Evolutionary conservation across 352 stramenopile genomes (phyloP).

Genomic region (Phytophthora sp.): DNA sequence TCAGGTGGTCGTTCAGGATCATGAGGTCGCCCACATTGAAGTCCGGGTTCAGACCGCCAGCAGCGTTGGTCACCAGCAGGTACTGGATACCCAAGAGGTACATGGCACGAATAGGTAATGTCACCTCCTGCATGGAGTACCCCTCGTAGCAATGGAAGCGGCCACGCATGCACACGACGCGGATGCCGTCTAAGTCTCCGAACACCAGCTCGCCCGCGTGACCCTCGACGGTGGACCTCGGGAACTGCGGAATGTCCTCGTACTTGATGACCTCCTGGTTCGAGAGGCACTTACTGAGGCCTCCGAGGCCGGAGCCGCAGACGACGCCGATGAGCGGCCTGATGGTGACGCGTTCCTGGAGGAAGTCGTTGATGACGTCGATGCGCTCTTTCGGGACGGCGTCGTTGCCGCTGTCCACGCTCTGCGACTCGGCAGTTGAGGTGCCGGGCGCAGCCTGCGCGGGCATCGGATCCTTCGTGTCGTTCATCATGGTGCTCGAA

Average conservation of each 20-base stretch:
- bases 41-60: constrained; percentile 91
- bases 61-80: constrained; percentile 96
- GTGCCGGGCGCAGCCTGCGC: background rate
- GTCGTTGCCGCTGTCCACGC: constrained; percentile 22
- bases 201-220: constrained; percentile 95
- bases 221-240: constrained; percentile 91
- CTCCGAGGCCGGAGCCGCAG: constrained; percentile 94
- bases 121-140: constrained; percentile 91
- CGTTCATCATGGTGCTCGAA: constrained; percentile 33
- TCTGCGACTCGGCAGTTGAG: constrained; percentile 30
- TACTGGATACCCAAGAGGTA: constrained; percentile 94
- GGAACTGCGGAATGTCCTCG: constrained; percentile 93
- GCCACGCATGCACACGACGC: constrained; percentile 93
- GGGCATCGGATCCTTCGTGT: constrained; percentile 14
- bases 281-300: constrained; percentile 90
- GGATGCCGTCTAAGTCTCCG: constrained; percentile 74
- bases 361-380: constrained; percentile 73
- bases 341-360: constrained; percentile 44
- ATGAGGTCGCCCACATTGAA: constrained; percentile 96
- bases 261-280: constrained; percentile 91
- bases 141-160: constrained; percentile 97
- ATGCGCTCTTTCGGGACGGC: constrained; percentile 58
- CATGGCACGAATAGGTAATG: constrained; percentile 95
- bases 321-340: constrained; percentile 85
- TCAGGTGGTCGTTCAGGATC: constrained; percentile 95